Base-by-base conservation (phyloP, 75 land plant species). In the Chamaecyparis obtusa region DNA sequence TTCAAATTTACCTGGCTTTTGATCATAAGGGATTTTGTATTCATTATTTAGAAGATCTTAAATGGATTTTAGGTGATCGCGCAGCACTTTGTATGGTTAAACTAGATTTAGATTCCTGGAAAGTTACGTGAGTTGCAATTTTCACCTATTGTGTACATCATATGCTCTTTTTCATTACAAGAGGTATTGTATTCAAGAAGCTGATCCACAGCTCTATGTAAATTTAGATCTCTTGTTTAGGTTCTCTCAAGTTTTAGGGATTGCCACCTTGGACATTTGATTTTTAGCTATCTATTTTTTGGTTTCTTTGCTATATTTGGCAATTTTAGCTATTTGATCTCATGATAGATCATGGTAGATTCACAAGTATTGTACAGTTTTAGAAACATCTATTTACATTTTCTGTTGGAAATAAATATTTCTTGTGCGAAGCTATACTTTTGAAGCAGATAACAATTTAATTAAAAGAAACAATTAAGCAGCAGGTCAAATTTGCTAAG, bases 1-100 rank as follows among this genome's bases (percentile, higher is more conserved):
- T n/a, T 46, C 83, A 81, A 44, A 44, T 10, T 81, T 43, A 72
- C 51, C 33, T 44, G 51, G 51, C 51, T 81, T 80, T 81, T 46
- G 48, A 81, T 81, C 44, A 44, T 81, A 81, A 44, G 51, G 13
- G 54, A 81, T 81, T 46, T 81, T 81, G 51, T 81, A 81, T 81
- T 81, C 83, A 81, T 81, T 81, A 80, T 80, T 44, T 44, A 44
- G 11, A 44, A 44, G 35, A 1, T 77, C 44, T 77, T 39, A 9
- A 37, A 17, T 39, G 80, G 49, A 44, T 44, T 48, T 24, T 24
- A 81, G 83, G 49, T 46, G 30, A 46, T 21, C 41, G 1, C n/a
- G 32, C 32, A 81, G 30, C 48, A 44, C 48, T 9, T 27, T 46
- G 32, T 81, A 81, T 81, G 30, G 11, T 81, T n/a, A 81, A 44